Evolutionary conservation across 2,329 filamentous ascomycete genomes (phyloP).

Genomic region (Dryadomyces sulphureus): DNA sequence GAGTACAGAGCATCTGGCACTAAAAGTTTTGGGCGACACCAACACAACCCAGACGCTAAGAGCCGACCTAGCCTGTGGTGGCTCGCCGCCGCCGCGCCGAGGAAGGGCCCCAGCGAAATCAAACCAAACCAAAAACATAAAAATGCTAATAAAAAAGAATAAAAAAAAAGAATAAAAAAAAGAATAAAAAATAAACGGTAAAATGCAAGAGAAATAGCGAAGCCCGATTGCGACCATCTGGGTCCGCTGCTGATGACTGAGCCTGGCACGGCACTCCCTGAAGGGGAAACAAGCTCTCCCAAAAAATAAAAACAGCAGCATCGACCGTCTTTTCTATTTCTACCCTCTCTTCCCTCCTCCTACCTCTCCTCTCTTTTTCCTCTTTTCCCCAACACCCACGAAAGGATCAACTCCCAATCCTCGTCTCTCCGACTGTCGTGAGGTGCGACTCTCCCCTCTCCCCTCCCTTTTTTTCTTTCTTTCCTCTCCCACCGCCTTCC

Average conservation of each 20-base stretch:
- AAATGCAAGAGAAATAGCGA: neutral
- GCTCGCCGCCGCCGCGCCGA: constrained; percentile 3
- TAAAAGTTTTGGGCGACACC: neutral
- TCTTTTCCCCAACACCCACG: constrained; percentile 30
- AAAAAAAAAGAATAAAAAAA: constrained; percentile 1
- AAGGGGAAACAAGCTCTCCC: neutral
- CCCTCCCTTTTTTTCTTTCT: neutral
- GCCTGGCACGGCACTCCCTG: neutral
- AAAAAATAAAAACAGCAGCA: constrained; percentile 11
- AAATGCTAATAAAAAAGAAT: neutral
- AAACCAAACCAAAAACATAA: neutral
- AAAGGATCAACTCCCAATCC: constrained; percentile 24
- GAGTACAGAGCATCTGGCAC: neutral
- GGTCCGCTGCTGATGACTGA: constrained; percentile 3
- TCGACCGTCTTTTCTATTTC: constrained; percentile 5
- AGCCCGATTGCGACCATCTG: constrained; percentile 3
- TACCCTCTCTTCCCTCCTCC: constrained; percentile 7
- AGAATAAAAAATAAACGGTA: neutral
- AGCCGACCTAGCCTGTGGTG: constrained; percentile 1
- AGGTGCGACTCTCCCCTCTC: constrained; percentile 12
- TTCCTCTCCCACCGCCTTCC: too few species aligned
- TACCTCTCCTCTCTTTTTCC: constrained; percentile 15
- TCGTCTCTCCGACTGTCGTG: constrained; percentile 29
- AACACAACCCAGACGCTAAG: neutral
- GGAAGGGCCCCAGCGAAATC: neutral